These are phyloP conservation scores for Coemansia sp. DNA, from an alignment of 192 early-diverging fungal species.

Conservation along the genomic window DNA sequence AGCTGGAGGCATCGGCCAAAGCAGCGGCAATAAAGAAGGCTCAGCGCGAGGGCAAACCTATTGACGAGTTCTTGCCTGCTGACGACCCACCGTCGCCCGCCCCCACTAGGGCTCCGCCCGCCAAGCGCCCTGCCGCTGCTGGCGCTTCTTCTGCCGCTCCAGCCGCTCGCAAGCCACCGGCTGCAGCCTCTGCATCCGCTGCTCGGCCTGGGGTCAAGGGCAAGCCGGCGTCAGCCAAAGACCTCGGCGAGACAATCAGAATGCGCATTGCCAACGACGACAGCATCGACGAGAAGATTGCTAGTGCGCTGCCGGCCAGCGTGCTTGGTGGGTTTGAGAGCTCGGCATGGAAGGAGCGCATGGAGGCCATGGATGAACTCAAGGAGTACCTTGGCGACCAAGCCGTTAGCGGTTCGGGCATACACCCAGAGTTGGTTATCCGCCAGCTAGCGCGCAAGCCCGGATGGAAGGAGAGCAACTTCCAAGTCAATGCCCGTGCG, in stretches of 20 bases:
- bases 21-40: slow-evolving; percentile 53
- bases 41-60: slow-evolving; percentile 40
- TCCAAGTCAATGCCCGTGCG: slow-evolving; percentile 80
- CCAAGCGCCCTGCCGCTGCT: slow-evolving; percentile 9
- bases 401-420: slow-evolving; percentile 56
- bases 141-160: slow-evolving; percentile 38
- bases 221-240: slow-evolving; percentile 11
- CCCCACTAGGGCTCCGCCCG: slow-evolving; percentile 9
- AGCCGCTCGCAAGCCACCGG: slow-evolving; percentile 25
- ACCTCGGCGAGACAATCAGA: slow-evolving; percentile 62
- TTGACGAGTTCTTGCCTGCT: slow-evolving; percentile 33
- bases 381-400: slow-evolving; percentile 62
- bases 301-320: slow-evolving; percentile 60
- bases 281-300: slow-evolving; percentile 60
- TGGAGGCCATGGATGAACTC: slow-evolving; percentile 83
- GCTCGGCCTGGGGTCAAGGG: slow-evolving; percentile 36
- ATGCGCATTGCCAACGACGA: slow-evolving; percentile 71
- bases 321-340: slow-evolving; percentile 65
- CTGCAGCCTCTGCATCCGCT: slow-evolving; percentile 27
- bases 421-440: slow-evolving; percentile 74
- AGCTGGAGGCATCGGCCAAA: slow-evolving; percentile 52
- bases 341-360: slow-evolving; percentile 82
- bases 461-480: slow-evolving; percentile 98
- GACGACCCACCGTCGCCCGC: slow-evolving; percentile 28
- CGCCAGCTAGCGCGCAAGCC: slow-evolving; percentile 78